Base-by-base conservation (phyloP, 1,139 yeast genomes). In the Entelexis paramagnoliae region DNA sequence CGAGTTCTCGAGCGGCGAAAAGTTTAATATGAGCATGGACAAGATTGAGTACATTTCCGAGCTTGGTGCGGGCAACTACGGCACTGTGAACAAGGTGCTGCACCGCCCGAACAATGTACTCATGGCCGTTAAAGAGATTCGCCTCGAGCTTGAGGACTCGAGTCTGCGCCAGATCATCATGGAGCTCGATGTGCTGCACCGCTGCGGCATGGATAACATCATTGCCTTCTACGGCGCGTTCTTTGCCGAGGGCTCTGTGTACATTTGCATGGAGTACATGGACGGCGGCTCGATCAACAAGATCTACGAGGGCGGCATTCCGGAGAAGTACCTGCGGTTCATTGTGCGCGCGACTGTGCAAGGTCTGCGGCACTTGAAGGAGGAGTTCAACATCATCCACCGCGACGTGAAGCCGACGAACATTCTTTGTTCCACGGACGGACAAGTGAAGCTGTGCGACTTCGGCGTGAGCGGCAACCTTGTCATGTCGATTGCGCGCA, bases 181-280 rank as follows among this genome's bases (percentile, higher is more conserved):
- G 97, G 98, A 91, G 67, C 73, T 91, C 59, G 97, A 91, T 63
- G 83, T 89, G 49, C 74, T 91, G 59, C 97, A 91, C 69, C 85
- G 84, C 63, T 89, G 97, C 70, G 79, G 77, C 58, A 82, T 94
- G 9, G 94, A 94, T 2, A 87, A 78, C 66, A 88, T 91, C 64
- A 96, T 91, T 49, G 96, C 89, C 63, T 91, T 91, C 62, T 91
- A 85, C 64, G 97, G 98, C 38, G 98, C 97, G 0, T 91, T 91
- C 63, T 91, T 91, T 64, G 89, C 86, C 40, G 98, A 91, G 68
- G 96, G 97, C 45, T 96, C 96, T 0, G 98, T 91, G 41, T 91
- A 89, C 70, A 88, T 93, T 85, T 91, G 98, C 69, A 91, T 91
- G 78, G 99, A 91, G 69, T 86, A 81, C 67, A 91, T 91, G 99